These are phyloP conservation scores for Neonectria punicea DNA, from an alignment of 2,329 filamentous ascomycete genomes.

Conservation along the genomic window DNA sequence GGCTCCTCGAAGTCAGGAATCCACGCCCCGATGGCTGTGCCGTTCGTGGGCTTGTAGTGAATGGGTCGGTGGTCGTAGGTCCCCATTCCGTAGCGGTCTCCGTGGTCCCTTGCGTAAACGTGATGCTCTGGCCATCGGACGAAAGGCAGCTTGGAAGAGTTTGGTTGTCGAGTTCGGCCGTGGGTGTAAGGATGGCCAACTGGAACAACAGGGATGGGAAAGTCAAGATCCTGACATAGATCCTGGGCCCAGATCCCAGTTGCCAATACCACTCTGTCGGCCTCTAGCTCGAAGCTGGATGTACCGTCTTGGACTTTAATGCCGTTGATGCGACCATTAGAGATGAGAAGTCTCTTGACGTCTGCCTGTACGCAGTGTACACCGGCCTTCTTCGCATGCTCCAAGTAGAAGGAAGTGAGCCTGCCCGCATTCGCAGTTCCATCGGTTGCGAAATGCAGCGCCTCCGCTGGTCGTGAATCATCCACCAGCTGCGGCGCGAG, in stretches of 20 bases:
- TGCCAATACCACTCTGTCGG: slow-evolving; percentile 36
- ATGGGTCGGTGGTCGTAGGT: slow-evolving; percentile 37
- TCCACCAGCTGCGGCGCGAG: slow-evolving; percentile 36
- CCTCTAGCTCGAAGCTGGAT: slow-evolving; percentile 6
- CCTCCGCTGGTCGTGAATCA: slow-evolving; percentile 13
- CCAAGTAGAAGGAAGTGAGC: slow-evolving; percentile 33
- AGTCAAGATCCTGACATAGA: slow-evolving; percentile 20
- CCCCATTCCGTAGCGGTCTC: slow-evolving; percentile 33
- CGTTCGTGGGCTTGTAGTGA: slow-evolving; percentile 14
- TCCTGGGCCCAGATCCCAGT: slow-evolving; percentile 41
- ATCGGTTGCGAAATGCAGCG: slow-evolving; percentile 29
- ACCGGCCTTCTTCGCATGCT: slow-evolving; percentile 22
- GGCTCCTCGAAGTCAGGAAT: slow-evolving; percentile 29
- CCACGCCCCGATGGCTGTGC: slow-evolving; percentile 32
- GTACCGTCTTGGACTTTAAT: background rate
- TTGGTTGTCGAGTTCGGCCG: background rate
- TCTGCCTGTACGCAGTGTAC: slow-evolving; percentile 24
- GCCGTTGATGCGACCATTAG: slow-evolving; percentile 11
- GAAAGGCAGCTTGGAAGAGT: slow-evolving; percentile 17
- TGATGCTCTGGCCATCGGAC: slow-evolving; percentile 39
- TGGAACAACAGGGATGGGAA: slow-evolving; percentile 36
- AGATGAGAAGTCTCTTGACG: slow-evolving; percentile 20
- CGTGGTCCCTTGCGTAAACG: slow-evolving; percentile 39
- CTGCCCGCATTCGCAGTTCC: slow-evolving; percentile 34
- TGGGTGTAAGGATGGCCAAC: slow-evolving; percentile 40